Conservation (phyloP, 2,329 filamentous ascomycete species). For the Diaporthe humulicola region DNA sequence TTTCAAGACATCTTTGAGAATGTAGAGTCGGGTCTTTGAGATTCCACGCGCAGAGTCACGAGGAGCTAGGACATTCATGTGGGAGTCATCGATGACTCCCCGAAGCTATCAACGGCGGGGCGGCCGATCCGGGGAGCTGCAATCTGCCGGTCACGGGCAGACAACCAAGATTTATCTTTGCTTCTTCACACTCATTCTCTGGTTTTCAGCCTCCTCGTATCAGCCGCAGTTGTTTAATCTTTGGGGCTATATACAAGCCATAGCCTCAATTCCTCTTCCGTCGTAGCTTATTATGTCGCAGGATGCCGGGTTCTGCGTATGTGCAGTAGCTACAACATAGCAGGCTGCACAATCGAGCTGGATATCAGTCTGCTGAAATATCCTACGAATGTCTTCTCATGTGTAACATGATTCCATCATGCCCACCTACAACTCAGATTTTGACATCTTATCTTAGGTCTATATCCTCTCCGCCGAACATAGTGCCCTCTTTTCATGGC, state of each 20-base stretch:
- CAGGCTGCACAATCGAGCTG: background rate
- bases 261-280: background rate
- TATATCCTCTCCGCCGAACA: background rate
- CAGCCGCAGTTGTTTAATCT: background rate
- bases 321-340: no score
- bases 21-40: background rate
- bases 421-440: no score
- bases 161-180: background rate
- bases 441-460: no score
- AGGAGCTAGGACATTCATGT: background rate
- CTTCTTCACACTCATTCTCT: background rate
- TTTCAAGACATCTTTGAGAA: background rate
- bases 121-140: background rate
- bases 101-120: constrained; percentile 15
- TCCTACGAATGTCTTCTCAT: no score
- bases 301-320: background rate
- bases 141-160: background rate
- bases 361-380: background rate
- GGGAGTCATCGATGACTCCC: constrained; percentile 25
- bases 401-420: no score
- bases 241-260: background rate
- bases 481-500: background rate
- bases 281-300: background rate
- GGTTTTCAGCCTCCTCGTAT: background rate
- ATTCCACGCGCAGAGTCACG: background rate